Evolutionary conservation across 23 red algal genomes (phyloP), one percentile per base, ranked within the genome.

Genomic region (Gracilariopsis chorda): DNA sequence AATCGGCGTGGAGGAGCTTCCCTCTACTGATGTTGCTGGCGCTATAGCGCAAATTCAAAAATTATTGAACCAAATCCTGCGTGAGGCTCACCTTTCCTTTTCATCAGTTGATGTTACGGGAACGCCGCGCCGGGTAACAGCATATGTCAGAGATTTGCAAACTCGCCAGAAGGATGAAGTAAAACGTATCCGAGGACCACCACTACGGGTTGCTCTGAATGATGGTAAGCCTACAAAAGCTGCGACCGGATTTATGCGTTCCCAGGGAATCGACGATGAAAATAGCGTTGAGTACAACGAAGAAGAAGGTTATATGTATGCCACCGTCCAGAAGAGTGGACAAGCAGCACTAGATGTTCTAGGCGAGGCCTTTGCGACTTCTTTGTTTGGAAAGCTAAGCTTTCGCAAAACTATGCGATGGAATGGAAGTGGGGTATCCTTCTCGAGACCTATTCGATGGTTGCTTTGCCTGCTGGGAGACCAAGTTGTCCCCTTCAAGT

Each of bases 371-470:
- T 27, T 99, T 43, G 63, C 89, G 23, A 55, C 48, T 11, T 58
- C 40, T 28, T 58, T 98, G 9, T 51, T 93, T 11, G 65, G 28
- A 13, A 91, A 88, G 16, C 90, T 99, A 19, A 52, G 51, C 70
- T 88, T 95, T 80, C 35, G 35, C 29, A 92, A 88, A 25, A 90
- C 57, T 28, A 99, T 99, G 97, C 78, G 84, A 2, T 99, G 97
- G 97, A 99, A 99, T 53, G 88, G 86, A 1, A 65, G 90, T 20
- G 84, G 80, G 21, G 83, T 94, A 19, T 56, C 62, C 20, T 99
- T 95, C 60, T 96, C 97, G 32, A 83, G 97, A 32, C 97, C 97
- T 57, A 91, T 99, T 24, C 90, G 97, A 35, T 99, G 93, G 97
- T 49, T 99, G 61, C 24, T 94, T 11, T 90, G 88, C 12, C 48